A percentile compares a stretch with the other conserved stretches of the same genome.
Evolutionary conservation across 2,329 filamentous ascomycete genomes (phyloP).

Genomic region (Ophiostoma angusticollis): DNA sequence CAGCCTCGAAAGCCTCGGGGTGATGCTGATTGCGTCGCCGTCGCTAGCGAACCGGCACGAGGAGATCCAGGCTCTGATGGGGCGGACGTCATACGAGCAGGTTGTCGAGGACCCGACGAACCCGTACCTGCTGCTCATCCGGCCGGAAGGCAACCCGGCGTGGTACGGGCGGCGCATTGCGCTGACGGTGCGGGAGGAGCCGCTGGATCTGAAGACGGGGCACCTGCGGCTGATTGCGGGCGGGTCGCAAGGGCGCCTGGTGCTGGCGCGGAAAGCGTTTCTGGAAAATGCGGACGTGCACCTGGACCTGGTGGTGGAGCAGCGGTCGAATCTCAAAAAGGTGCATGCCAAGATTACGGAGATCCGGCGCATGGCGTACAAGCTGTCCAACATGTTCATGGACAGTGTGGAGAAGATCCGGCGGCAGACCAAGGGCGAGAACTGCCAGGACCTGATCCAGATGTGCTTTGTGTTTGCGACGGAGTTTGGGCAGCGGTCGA

Average conservation of each 20-base stretch:
- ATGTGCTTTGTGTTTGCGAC: constrained; percentile 98
- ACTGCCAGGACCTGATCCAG: constrained; percentile 92
- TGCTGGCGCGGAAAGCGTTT: constrained; percentile 67
- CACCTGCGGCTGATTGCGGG: constrained; percentile 81
- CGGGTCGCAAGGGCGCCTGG: constrained; percentile 65
- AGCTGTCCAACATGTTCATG: constrained; percentile 96
- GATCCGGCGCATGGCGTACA: constrained; percentile 91
- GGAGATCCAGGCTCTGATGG: constrained; percentile 76
- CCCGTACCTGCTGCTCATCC: constrained; percentile 74
- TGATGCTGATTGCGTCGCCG: constrained; percentile 76
- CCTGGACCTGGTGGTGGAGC: constrained; percentile 80
- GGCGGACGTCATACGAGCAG: constrained; percentile 47
- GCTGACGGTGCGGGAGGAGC: constrained; percentile 60
- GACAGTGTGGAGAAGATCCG: constrained; percentile 92
- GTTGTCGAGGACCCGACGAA: constrained; percentile 60
- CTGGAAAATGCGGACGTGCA: constrained; percentile 68
- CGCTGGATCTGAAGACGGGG: constrained; percentile 73
- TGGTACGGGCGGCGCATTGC: constrained; percentile 73
- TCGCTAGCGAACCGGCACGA: constrained; percentile 60
- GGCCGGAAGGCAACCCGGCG: constrained; percentile 61
- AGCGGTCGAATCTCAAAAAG: constrained; percentile 82
- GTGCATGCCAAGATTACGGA: constrained; percentile 86
- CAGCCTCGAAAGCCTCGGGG: constrained; percentile 53
- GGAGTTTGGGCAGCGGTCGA: constrained; percentile 89
- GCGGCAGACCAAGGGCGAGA: constrained; percentile 67